A percentile compares a stretch with the other conserved stretches of the same genome.
Conservation (phyloP, 306 rosid genomes). For the Corylus avellana region DNA sequence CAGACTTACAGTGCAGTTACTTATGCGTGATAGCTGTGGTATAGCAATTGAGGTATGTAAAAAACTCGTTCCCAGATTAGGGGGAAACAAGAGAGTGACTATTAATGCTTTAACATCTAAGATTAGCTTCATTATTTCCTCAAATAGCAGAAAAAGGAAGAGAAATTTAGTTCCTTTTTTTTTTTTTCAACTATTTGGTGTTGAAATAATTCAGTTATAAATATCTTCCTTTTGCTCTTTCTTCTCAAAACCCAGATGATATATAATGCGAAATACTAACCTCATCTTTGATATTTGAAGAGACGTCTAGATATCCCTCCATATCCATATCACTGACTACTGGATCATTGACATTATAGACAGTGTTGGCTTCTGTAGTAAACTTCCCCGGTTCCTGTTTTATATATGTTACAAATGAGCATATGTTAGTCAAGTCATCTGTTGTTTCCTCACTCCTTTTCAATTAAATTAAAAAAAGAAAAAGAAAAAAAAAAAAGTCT, state of each 20-base stretch:
- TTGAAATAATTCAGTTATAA: too few relatives aligned
- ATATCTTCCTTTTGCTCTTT: neutral
- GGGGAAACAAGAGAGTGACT: too few relatives aligned
- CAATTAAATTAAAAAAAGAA: neutral
- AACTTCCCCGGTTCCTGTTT: constrained; percentile 32
- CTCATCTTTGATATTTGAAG: neutral
- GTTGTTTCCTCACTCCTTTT: neutral
- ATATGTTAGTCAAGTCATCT: neutral
- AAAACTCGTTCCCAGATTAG: neutral
- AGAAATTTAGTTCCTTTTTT: neutral
- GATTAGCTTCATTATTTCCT: too few relatives aligned
- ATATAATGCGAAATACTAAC: constrained; percentile 2
- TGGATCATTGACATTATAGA: constrained; percentile 14
- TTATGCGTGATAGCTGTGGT: neutral
- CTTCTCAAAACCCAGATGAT: neutral
- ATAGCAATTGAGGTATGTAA: neutral
- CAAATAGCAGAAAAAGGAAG: neutral
- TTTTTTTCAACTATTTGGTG: too few relatives aligned
- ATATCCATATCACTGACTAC: constrained; percentile 10
- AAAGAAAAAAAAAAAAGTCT: neutral
- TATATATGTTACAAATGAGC: constrained; percentile 3
- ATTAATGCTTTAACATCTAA: too few relatives aligned
- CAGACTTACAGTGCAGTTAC: neutral
- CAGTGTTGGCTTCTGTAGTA: constrained; percentile 26
- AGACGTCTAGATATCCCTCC: neutral